phyloP scores from a whole-genome alignment of 1,284 basidiomycete genomes.

The Stereum hirsutum region DNA sequence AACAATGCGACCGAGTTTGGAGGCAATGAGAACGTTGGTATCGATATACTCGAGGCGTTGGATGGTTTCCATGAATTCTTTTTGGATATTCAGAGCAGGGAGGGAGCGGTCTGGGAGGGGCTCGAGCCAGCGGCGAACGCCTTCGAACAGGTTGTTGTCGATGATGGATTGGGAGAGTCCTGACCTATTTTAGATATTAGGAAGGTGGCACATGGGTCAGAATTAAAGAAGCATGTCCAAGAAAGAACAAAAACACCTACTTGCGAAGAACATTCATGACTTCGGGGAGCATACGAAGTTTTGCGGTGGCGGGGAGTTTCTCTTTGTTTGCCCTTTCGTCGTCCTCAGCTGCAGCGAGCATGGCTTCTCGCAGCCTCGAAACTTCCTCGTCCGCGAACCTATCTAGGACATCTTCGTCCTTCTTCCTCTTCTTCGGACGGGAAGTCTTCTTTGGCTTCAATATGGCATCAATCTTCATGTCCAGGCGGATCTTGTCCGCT shows the following conservation, averaged over 20 bases:
- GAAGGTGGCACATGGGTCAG: conserved; percentile 2
- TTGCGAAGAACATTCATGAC: conserved; percentile 94
- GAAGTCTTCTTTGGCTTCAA: conserved; percentile 70
- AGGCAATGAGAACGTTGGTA: conserved; percentile 85
- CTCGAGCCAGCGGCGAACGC: conserved; percentile 89
- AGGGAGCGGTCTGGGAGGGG: conserved; percentile 89
- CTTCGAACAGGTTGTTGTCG: conserved; percentile 92
- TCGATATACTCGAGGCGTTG: conserved; percentile 85
- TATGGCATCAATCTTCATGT: conserved; percentile 76
- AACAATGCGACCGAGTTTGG: conserved; percentile 84
- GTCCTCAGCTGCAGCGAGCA: conserved; percentile 82
- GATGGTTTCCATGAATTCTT: conserved; percentile 82
- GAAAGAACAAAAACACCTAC: conserved; percentile 36
- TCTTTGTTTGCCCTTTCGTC: conserved; percentile 79
- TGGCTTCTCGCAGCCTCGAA: conserved; percentile 72
- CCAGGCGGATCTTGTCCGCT: conserved; percentile 57
- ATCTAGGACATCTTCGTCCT: conserved; percentile 75
- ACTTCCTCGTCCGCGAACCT: conserved; percentile 90
- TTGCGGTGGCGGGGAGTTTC: conserved; percentile 80
- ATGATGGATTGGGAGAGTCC: conserved; percentile 86
- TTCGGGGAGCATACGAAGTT: conserved; percentile 78
- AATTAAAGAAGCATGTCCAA: neutral
- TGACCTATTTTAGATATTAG: too few species aligned
- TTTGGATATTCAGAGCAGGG: conserved; percentile 93
- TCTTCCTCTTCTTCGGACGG: conserved; percentile 62